phyloP scores from a whole-genome alignment of 768 basidiomycete genomes.

The Podaxis pistillaris region DNA sequence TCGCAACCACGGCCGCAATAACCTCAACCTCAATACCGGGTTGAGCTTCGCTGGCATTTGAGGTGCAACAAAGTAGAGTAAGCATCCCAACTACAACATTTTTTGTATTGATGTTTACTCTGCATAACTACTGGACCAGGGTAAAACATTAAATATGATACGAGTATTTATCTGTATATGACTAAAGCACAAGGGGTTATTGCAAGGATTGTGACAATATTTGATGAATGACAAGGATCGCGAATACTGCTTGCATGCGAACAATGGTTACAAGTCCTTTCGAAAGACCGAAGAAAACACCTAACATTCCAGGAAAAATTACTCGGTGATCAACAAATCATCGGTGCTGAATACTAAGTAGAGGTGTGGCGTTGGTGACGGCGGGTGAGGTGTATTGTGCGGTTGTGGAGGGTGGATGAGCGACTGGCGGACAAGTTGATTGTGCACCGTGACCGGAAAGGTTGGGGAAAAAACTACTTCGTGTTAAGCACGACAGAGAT shows the following conservation, averaged over 20 bases:
- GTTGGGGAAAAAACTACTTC: slow-evolving; percentile 10
- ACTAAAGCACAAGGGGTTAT: slow-evolving; percentile 16
- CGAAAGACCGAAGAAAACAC: slow-evolving; percentile 14
- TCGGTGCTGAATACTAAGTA: slow-evolving; percentile 10
- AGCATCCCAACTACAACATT: slow-evolving; percentile 11
- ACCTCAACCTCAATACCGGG: slow-evolving; percentile 9
- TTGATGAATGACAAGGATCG: slow-evolving; percentile 16
- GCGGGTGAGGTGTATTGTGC: background rate
- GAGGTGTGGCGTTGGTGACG: background rate
- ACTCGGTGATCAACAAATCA: slow-evolving; percentile 10
- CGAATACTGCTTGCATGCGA: slow-evolving; percentile 16
- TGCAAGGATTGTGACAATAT: slow-evolving; percentile 17
- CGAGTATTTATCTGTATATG: slow-evolving; percentile 17
- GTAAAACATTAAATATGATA: slow-evolving; percentile 17
- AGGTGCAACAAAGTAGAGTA: slow-evolving; percentile 5
- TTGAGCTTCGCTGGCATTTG: slow-evolving; percentile 1
- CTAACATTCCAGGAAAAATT: slow-evolving; percentile 11
- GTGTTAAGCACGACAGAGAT: slow-evolving; percentile 11
- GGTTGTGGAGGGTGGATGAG: background rate
- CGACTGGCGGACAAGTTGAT: slow-evolving; percentile 9
- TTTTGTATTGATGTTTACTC: slow-evolving; percentile 13
- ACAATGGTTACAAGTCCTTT: slow-evolving; percentile 15
- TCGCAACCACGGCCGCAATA: slow-evolving; percentile 33
- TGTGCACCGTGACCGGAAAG: background rate
- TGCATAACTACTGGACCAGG: slow-evolving; percentile 15